Evolutionary conservation across 1,284 basidiomycete genomes (phyloP).

Genomic region (Marasmius tenuissimus): DNA sequence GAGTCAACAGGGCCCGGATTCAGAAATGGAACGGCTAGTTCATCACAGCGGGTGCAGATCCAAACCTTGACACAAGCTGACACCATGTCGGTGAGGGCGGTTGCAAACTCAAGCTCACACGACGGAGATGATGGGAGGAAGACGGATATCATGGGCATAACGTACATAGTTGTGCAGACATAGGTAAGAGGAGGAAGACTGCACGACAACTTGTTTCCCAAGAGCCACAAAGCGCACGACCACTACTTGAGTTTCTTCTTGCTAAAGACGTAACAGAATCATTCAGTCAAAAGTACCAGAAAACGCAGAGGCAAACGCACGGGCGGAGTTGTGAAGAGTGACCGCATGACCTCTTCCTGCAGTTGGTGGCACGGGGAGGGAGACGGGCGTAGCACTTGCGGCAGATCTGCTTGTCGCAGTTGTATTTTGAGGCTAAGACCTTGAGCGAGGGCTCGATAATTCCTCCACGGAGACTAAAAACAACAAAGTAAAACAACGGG

Average conservation of each 20-base stretch:
- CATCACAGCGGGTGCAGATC: no score
- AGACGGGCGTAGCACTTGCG: slow-evolving; percentile 99
- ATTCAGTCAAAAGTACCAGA: not conserved
- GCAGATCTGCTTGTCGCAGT: slow-evolving; percentile 98
- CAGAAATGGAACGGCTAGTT: no score
- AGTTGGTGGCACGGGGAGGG: slow-evolving; percentile 98
- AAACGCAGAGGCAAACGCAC: slow-evolving; percentile 45
- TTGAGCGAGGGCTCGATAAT: slow-evolving; percentile 99
- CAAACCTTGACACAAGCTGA: no score
- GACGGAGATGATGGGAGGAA: no score
- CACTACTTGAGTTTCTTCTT: slow-evolving; percentile 97
- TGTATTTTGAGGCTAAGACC: slow-evolving; percentile 95
- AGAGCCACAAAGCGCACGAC: not conserved
- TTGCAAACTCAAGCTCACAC: no score
- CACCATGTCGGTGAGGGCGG: no score
- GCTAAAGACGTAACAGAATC: slow-evolving; percentile 13
- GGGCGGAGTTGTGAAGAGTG: slow-evolving; percentile 96
- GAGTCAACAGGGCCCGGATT: no score
- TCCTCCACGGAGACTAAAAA: slow-evolving; percentile 89
- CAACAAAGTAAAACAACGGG: not conserved
- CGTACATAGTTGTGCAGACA: no score
- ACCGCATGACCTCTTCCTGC: slow-evolving; percentile 90
- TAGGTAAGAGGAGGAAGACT: no score
- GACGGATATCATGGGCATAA: no score
- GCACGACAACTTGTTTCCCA: no score